Evolutionary conservation across 108 stramenopile species (phyloP).

Genomic region (Stephanodiscus triporus): DNA sequence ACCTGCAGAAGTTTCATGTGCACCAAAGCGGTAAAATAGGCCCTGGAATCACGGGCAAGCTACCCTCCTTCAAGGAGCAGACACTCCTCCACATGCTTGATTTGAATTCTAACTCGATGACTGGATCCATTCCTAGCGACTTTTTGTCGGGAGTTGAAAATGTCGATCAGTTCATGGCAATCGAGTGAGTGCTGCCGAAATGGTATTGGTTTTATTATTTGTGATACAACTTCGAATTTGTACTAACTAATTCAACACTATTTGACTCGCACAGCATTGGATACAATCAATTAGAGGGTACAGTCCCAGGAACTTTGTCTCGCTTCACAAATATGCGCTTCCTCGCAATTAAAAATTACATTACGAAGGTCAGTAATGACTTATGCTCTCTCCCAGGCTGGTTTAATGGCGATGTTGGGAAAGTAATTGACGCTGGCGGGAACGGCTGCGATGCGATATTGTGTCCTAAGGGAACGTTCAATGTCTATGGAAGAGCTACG

Average conservation of each 20-base stretch:
- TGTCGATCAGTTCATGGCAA: slow-evolving; percentile 40
- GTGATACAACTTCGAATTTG: not conserved
- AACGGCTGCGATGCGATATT: slow-evolving; percentile 78
- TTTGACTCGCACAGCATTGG: slow-evolving; percentile 37
- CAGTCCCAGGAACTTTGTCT: slow-evolving; percentile 45
- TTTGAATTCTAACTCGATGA: slow-evolving; percentile 62
- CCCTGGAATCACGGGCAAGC: slow-evolving; percentile 53
- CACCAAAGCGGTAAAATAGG: slow-evolving; percentile 47
- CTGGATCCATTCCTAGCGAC: slow-evolving; percentile 64
- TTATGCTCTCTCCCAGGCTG: slow-evolving; percentile 38
- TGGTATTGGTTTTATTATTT: not conserved
- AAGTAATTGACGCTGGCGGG: slow-evolving; percentile 37
- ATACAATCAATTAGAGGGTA: slow-evolving; percentile 58
- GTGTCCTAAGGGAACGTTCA: slow-evolving; percentile 73
- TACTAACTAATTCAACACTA: not conserved
- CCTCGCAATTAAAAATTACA: slow-evolving; percentile 38
- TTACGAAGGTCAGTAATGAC: slow-evolving; percentile 10
- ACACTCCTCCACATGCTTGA: slow-evolving; percentile 61
- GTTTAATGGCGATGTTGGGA: slow-evolving; percentile 51
- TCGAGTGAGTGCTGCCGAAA: slow-evolving; percentile 18
- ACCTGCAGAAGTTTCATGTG: slow-evolving; percentile 61
- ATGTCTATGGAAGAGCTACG: slow-evolving; percentile 61
- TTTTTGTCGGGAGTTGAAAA: slow-evolving; percentile 55
- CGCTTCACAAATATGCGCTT: slow-evolving; percentile 46
- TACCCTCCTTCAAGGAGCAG: slow-evolving; percentile 59